Evolutionary conservation across 2,329 filamentous ascomycete species (phyloP).

Genomic region (Penicillium vulpinum): DNA sequence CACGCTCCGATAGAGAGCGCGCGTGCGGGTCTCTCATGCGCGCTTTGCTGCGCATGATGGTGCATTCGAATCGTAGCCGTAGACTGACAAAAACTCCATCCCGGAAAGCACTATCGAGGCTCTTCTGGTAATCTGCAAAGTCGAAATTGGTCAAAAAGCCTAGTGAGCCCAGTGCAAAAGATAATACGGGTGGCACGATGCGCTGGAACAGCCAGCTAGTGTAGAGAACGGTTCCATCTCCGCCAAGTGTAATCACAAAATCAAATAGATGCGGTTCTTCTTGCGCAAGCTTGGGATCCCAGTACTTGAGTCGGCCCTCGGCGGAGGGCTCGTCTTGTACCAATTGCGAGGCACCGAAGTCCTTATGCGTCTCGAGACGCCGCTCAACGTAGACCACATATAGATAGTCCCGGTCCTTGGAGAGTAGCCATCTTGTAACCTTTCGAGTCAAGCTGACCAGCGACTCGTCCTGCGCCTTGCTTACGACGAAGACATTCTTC

Average conservation of each 20-base stretch:
- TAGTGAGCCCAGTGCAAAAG: conserved; percentile 85
- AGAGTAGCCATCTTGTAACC: conserved; percentile 77
- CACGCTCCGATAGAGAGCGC: conserved; percentile 50
- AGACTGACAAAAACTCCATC: conserved; percentile 88
- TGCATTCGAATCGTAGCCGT: conserved; percentile 86
- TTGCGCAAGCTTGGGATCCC: conserved; percentile 77
- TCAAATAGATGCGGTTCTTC: conserved; percentile 84
- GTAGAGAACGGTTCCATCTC: conserved; percentile 95
- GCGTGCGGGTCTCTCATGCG: conserved; percentile 29
- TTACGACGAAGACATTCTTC: conserved; percentile 80
- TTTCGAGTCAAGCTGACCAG: conserved; percentile 76
- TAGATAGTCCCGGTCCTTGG: conserved; percentile 62
- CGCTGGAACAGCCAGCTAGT: conserved; percentile 96
- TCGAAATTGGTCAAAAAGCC: conserved; percentile 98
- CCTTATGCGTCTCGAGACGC: conserved; percentile 67
- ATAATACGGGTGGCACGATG: conserved; percentile 88
- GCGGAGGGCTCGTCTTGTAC: conserved; percentile 60
- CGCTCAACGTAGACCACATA: conserved; percentile 84
- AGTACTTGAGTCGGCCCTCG: conserved; percentile 69
- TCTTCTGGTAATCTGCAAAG: conserved; percentile 71
- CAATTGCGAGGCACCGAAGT: conserved; percentile 72
- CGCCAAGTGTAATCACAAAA: conserved; percentile 87
- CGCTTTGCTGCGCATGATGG: conserved; percentile 71
- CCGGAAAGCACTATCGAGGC: conserved; percentile 68
- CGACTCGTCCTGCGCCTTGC: conserved; percentile 84